Conservation (phyloP, 1,139 yeast genomes). For the Magnusiomyces sp. region DNA sequence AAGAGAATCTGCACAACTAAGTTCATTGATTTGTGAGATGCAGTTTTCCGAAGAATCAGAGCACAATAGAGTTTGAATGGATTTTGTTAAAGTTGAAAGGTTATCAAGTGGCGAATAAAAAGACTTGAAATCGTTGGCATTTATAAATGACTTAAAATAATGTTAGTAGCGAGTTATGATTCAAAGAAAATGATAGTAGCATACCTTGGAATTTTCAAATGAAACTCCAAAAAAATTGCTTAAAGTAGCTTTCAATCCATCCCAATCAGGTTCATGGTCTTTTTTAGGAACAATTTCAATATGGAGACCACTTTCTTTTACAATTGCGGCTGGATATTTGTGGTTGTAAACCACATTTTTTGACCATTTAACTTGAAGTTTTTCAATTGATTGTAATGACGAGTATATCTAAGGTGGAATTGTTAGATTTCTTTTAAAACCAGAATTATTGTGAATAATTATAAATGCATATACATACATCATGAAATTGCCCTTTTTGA, state of each 20-base stretch:
- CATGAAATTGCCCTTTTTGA: background rate
- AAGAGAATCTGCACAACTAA: conserved; percentile 21
- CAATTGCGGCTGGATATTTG: conserved; percentile 25
- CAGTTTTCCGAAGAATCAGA: conserved; percentile 4
- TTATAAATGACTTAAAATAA: no score
- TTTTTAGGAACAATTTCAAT: conserved; percentile 17
- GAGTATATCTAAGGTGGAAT: background rate
- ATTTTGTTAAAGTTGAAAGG: conserved; percentile 3
- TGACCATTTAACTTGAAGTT: conserved; percentile 24
- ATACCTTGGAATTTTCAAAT: conserved; percentile 1
- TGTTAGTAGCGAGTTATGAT: no score
- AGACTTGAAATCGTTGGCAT: conserved; percentile 24
- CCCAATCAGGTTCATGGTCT: conserved; percentile 3
- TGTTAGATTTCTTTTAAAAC: no score
- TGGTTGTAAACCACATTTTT: conserved; percentile 13
- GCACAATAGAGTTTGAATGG: background rate
- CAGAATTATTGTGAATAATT: no score
- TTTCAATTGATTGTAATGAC: conserved; percentile 8
- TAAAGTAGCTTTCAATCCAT: conserved; percentile 1
- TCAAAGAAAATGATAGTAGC: background rate
- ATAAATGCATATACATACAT: no score
- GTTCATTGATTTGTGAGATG: conserved; percentile 9
- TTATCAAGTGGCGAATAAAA: conserved; percentile 13
- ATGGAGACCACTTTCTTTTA: conserved; percentile 26
- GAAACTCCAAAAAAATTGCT: conserved; percentile 8